Evolutionary conservation across 2,329 filamentous ascomycete species (phyloP), one percentile per base, ranked within the genome.

Genomic region (Penicillium sp.): DNA sequence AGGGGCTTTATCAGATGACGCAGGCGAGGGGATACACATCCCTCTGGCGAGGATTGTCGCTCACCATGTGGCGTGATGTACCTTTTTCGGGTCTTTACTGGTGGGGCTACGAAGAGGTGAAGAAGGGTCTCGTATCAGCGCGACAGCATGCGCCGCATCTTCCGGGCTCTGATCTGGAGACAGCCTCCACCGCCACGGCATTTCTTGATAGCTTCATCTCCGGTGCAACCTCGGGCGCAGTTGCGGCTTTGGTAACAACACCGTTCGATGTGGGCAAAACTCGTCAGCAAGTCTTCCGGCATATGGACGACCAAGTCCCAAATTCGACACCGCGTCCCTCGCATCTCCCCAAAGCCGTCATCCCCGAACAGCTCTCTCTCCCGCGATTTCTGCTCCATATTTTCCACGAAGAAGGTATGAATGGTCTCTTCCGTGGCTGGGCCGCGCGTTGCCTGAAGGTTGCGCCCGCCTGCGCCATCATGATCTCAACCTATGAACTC

Each of bases 191-290:
- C 9, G 35, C 57, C n/a, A 57, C 59, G 14, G 94, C 92, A 0
- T 90, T 97, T 48, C 73, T 89, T 24, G 92, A 97, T 72, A 94
- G 90, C 63, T 99, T 97, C 66, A 75, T 90, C 16, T 89, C 92
- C 0, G 94, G 94, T 16, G 90, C 90, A 0, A 71, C 82, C 2
- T 94, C 92, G 0, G 94, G 94, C 4, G 87, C 89, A 0, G 81
- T 94, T 25, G 91, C 94, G 0, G 92, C 92, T 1, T 81, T 96
- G 20, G 79, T 94, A 18, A 99, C 94, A 0, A 96, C 89, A 53
- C 94, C 94, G 0, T 99, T 99, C 63, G 94, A 99, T 65, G 94
- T 99, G 0, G 94, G 94, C 62, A 99, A 99, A 77, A 99, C 94
- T 4, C 81, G 94, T 18, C 92, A 92, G 52, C 94, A 99, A 70